Base-by-base conservation (phyloP, 2,329 filamentous ascomycete genomes). In the Neofusicoccum sp. region DNA sequence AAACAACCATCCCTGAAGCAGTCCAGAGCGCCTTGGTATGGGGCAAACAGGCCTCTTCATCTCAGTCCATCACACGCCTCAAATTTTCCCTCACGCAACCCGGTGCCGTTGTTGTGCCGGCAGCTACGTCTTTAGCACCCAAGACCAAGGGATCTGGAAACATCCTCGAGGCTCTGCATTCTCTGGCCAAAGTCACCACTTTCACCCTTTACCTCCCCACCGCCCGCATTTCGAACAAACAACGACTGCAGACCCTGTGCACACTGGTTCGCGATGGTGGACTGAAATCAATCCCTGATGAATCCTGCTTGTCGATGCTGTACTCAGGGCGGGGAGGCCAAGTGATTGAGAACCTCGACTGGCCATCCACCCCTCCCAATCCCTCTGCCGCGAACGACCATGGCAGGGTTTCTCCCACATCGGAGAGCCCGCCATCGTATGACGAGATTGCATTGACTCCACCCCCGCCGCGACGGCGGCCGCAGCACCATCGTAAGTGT, bases 131-230 rank as follows among this genome's bases (percentile, higher is more conserved):
- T 6, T 38, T 48, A 26, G 38, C 40, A 1, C 58, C 58, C 4
- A 40, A 48, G 14, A 60, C 36, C 3, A 40, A 75, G 73, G 31
- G 76, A 73, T n/a, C 72, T 54, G 47, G 73, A 71, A 11, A 78
- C 72, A 0, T 69, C 65, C 11, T 67, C 62, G 4, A 67, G 63
- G 9, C 68, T 64, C 41, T 70, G 69, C 66, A 71, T 70, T 4
- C 69, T 66, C 45, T 72, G 64, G 40, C 71, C 24, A 36, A 53
- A 30, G 48, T 30, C 28, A 53, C 58, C 14, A 30, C 36, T 4
- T 38, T 60, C 30, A 45, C 40, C 12, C 9, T 60, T 8, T 45
- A 53, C 40, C 20, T 60, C 36, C 48, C 58, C 16, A 38, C 28
- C 30, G 43, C 44, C 6, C 41, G 45, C 11, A 6, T 60, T 6